phyloP scores from a whole-genome alignment of 2,329 filamentous ascomycete genomes.

The Colletotrichum gigasporum region DNA sequence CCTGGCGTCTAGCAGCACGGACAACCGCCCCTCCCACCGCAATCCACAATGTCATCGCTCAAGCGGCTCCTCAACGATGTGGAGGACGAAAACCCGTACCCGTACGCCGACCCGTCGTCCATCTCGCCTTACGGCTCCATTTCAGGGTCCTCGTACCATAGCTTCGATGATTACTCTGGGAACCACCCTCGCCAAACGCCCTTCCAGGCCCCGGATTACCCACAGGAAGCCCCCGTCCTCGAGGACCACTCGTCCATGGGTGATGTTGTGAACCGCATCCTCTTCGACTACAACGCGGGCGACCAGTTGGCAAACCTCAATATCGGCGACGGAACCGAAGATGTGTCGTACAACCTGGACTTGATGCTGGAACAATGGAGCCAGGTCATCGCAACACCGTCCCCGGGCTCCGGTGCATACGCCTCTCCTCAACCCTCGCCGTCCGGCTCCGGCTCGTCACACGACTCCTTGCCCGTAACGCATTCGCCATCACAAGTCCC shows the following conservation, averaged over 20 bases:
- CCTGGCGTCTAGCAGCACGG: neutral
- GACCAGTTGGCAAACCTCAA: neutral
- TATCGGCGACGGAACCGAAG: neutral
- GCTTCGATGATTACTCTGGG: constrained; percentile 15
- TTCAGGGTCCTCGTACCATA: constrained; percentile 21
- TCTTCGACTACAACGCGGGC: neutral
- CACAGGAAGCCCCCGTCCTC: neutral
- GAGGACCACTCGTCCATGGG: neutral
- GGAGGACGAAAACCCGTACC: constrained; percentile 19
- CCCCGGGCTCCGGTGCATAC: neutral
- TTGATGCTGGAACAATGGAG: neutral
- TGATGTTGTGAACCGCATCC: neutral
- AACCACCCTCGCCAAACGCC: constrained; percentile 4
- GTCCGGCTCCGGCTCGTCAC: neutral
- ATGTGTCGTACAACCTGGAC: neutral
- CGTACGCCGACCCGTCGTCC: constrained; percentile 20
- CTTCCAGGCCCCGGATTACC: neutral
- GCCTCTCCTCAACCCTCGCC: constrained; percentile 1
- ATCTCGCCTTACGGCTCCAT: constrained; percentile 21
- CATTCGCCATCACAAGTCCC: constrained; percentile 16
- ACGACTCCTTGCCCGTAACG: constrained; percentile 11
- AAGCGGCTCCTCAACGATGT: constrained; percentile 31
- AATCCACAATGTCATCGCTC: constrained; percentile 19
- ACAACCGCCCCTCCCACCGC: neutral
- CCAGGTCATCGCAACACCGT: neutral